These are phyloP conservation scores for Lyophyllum shimeji DNA, from an alignment of 768 basidiomycete genomes.

Conservation along the genomic window DNA sequence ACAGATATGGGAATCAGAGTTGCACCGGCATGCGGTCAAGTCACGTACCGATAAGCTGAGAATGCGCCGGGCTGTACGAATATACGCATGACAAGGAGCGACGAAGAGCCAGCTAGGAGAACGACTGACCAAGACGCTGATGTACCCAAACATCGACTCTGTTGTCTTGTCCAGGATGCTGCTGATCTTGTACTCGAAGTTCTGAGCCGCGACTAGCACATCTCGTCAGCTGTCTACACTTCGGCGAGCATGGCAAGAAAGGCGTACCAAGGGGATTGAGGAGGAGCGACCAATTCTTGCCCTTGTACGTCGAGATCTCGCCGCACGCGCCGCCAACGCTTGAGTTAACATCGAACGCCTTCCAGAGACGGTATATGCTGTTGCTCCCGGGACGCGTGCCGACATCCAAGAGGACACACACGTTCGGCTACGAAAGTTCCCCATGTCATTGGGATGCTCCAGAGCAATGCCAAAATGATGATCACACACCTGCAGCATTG, in stretches of 20 bases:
- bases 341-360: slow-evolving; percentile 88
- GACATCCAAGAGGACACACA: slow-evolving; percentile 91
- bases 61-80: slow-evolving; percentile 79
- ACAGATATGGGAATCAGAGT: slow-evolving; percentile 2
- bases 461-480: not conserved
- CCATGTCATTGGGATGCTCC: not conserved
- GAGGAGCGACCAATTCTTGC: slow-evolving; percentile 78
- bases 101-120: not conserved
- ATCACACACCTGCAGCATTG: slow-evolving; percentile 68
- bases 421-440: slow-evolving; percentile 73
- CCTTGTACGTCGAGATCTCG: slow-evolving; percentile 94
- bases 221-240: not conserved
- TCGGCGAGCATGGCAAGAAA: not conserved
- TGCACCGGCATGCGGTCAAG: not conserved
- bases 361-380: slow-evolving; percentile 94
- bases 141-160: slow-evolving; percentile 92
- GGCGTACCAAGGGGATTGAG: slow-evolving; percentile 78
- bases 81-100: not conserved
- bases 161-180: slow-evolving; percentile 90
- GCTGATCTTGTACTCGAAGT: slow-evolving; percentile 93
- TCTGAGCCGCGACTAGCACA: slow-evolving; percentile 80
- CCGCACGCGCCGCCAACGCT: slow-evolving; percentile 96
- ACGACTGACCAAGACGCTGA: slow-evolving; percentile 76
- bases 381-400: slow-evolving; percentile 89
- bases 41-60: slow-evolving; percentile 73